phyloP scores from a whole-genome alignment of 2,329 filamentous ascomycete genomes.

The Diaporthe eres region DNA sequence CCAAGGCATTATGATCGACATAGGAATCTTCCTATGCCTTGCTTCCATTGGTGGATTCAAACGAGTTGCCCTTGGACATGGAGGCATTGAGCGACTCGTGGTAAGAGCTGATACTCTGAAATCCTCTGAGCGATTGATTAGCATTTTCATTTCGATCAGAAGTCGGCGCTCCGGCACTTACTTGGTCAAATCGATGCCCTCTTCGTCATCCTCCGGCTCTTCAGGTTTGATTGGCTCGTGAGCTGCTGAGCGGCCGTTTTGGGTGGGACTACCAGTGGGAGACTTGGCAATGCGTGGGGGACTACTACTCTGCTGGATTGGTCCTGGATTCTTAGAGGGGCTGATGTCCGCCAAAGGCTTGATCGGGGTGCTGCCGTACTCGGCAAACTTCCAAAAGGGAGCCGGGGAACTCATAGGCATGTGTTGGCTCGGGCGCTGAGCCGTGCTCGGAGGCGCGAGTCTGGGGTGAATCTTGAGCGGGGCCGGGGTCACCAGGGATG shows the following conservation, averaged over 20 bases:
- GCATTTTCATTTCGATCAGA: neutral
- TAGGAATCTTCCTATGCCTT: constrained; percentile 23
- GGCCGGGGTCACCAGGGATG: constrained; percentile 78
- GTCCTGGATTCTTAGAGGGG: constrained; percentile 65
- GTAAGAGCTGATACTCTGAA: constrained; percentile 75
- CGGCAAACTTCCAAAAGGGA: constrained; percentile 90
- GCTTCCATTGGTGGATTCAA: constrained; percentile 37
- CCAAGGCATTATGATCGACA: neutral
- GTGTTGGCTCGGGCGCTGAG: constrained; percentile 85
- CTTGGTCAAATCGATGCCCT: constrained; percentile 72
- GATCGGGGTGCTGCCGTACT: constrained; percentile 81
- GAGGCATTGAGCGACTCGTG: constrained; percentile 63
- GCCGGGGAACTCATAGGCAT: constrained; percentile 89
- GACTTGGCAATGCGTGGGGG: constrained; percentile 67
- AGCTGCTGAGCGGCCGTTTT: constrained; percentile 46
- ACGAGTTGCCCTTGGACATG: constrained; percentile 41
- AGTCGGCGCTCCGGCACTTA: constrained; percentile 51
- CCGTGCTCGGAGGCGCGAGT: constrained; percentile 84
- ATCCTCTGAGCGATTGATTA: constrained; percentile 61
- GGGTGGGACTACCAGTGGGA: constrained; percentile 66
- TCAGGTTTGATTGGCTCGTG: constrained; percentile 44
- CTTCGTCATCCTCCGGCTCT: constrained; percentile 63
- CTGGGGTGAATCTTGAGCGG: constrained; percentile 80
- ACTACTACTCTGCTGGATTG: constrained; percentile 69
- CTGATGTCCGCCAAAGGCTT: constrained; percentile 67